Evolutionary conservation across 1,139 yeast genomes (phyloP), one percentile per base, ranked within the genome.

Genomic region (Debaryomycetaceae sp.): DNA sequence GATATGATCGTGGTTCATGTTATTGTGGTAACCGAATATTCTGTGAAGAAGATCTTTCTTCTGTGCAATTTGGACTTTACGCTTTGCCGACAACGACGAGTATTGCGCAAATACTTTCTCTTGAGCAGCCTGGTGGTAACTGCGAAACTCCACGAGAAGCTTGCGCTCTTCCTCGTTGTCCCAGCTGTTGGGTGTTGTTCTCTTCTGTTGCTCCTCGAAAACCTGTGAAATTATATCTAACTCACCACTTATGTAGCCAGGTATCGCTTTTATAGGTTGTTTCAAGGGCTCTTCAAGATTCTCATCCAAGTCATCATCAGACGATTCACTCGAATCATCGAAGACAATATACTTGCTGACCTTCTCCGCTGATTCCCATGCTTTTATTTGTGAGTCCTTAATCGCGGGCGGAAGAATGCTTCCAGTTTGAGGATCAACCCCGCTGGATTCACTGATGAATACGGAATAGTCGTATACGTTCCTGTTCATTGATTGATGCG

Each of bases 361-460:
- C 49, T 68, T 65, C 49, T 74, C 78, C 1, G 77, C 78, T 23
- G 72, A 64, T 49, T 73, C 76, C 78, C 78, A 74, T 11, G 77
- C 77, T 46, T 62, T 64, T n/a, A 72, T 59, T 50, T 72, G 77
- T 5, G 76, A 69, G 39, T 63, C 65, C 42, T 63, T 66, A 1
- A 64, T 52, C 14, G 59, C 50, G 6, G 66, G 66, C 23, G 65
- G 62, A n/a, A 48, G 37, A 33, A 49, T 50, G 34, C 56, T 55
- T 3, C 58, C 58, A 41, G 53, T 56, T 29, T 58, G 59, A n/a
- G 49, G 34, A 41, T 56, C 62, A 13, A 46, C 53, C 5, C 42
- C 46, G 39, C 43, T 48, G 9, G 65, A 58, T 43, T 60, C 56
- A 42, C 58, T 56, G 6, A 62, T 49, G 38, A 59, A 63, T 7